Conservation (phyloP, 306 rosid species). For the Acmispon strigosus region DNA sequence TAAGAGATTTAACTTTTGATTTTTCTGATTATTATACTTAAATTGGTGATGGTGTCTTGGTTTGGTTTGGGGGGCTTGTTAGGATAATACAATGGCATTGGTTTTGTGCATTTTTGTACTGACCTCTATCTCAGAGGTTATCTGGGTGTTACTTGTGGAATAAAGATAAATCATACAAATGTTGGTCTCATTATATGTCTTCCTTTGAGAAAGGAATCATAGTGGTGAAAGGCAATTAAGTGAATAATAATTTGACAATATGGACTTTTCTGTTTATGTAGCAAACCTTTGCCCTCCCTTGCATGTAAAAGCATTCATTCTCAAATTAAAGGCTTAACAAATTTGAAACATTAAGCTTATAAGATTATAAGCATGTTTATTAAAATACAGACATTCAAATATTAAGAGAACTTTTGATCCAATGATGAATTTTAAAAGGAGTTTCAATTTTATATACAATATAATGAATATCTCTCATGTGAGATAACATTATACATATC, state of each 20-base stretch:
- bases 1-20: slow-evolving; percentile 20
- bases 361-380: neutral
- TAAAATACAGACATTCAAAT: neutral
- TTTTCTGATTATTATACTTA: slow-evolving; percentile 31
- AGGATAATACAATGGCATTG: slow-evolving; percentile 36
- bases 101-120: slow-evolving; percentile 39
- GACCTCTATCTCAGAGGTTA: slow-evolving; percentile 38
- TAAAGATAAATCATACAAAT: slow-evolving; percentile 24
- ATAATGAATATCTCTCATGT: neutral
- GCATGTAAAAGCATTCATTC: neutral
- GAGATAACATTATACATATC: too few relatives aligned
- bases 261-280: neutral
- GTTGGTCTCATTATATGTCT: slow-evolving; percentile 15
- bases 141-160: slow-evolving; percentile 44
- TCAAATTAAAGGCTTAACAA: neutral
- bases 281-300: neutral
- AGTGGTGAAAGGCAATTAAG: neutral
- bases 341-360: neutral
- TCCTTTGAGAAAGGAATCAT: neutral
- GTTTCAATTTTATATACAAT: neutral
- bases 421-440: neutral
- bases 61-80: slow-evolving; percentile 50
- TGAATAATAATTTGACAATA: neutral
- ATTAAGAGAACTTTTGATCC: neutral
- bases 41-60: slow-evolving; percentile 38